A percentile compares a stretch with the other conserved stretches of the same genome.
phyloP scores from a whole-genome alignment of 2,329 filamentous ascomycete genomes.

The Elsinoe arachidis region DNA sequence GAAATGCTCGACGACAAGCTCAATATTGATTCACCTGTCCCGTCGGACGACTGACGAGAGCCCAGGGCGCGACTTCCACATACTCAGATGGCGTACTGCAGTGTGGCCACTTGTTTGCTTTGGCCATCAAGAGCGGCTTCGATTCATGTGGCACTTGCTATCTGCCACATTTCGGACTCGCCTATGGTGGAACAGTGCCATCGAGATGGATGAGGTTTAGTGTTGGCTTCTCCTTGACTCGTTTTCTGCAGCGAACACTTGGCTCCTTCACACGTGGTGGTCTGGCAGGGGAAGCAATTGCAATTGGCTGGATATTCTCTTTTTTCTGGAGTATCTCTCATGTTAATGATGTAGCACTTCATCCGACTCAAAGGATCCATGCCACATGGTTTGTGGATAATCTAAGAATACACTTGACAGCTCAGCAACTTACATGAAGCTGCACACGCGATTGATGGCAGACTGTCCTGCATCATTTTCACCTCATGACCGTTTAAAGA shows the following conservation, averaged over 20 bases:
- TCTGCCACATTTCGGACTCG: conserved; percentile 8
- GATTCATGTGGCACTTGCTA: conserved; percentile 3
- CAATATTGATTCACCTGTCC: conserved; percentile 10
- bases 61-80: background rate
- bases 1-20: background rate
- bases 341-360: conserved; percentile 4
- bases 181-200: background rate
- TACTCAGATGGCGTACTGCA: background rate
- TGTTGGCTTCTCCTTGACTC: background rate
- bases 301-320: conserved; percentile 1
- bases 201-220: background rate
- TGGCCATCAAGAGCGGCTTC: background rate
- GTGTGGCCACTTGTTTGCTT: conserved; percentile 1
- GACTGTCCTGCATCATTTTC: background rate
- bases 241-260: background rate
- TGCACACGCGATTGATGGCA: background rate
- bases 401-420: conserved; percentile 10
- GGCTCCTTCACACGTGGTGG: conserved; percentile 7
- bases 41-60: background rate
- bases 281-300: background rate
- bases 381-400: conserved; percentile 8
- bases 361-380: conserved; percentile 5
- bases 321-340: background rate
- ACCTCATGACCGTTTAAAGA: background rate
- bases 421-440: conserved; percentile 6